Evolutionary conservation across 306 rosid genomes (phyloP).

Genomic region (Acmispon strigosus): DNA sequence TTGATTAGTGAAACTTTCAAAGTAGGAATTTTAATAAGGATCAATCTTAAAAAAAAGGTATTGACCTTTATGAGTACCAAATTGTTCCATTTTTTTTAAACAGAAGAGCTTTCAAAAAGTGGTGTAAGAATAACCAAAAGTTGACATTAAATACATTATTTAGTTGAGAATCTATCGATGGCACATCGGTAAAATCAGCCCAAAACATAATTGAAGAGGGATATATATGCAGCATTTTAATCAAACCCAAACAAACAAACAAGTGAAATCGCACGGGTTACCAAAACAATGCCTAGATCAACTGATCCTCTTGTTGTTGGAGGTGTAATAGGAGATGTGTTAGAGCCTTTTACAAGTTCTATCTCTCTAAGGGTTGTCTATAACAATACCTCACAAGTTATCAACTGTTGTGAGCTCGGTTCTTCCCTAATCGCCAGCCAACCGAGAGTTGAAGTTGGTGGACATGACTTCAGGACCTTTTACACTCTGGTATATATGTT

Average conservation of each 20-base stretch:
- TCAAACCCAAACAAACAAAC: too few species aligned
- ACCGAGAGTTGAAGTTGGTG: conserved; percentile 26
- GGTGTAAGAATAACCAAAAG: too few species aligned
- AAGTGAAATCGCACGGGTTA: too few species aligned
- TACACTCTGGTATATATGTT: conserved; percentile 2
- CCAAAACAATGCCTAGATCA: not conserved
- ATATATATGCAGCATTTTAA: not conserved
- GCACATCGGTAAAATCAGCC: too few species aligned
- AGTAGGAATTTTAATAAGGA: too few species aligned
- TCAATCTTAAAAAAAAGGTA: too few species aligned
- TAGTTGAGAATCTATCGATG: too few species aligned
- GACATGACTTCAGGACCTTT: not conserved
- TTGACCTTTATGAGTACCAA: too few species aligned
- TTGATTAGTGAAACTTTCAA: too few species aligned
- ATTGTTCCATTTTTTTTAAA: too few species aligned
- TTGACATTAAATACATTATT: too few species aligned
- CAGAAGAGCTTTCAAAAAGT: too few species aligned
- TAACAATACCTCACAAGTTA: not conserved
- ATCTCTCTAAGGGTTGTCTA: not conserved
- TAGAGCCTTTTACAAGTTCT: conserved; percentile 11
- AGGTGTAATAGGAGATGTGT: conserved; percentile 20
- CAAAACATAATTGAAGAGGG: not conserved
- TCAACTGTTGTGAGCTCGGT: not conserved
- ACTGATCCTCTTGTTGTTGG: conserved; percentile 14
- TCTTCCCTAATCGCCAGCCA: conserved; percentile 10